Evolutionary conservation across 202 grass and related monocot species (phyloP), one percentile per base, ranked within the genome.

Genomic region (Musa balbisiana): DNA sequence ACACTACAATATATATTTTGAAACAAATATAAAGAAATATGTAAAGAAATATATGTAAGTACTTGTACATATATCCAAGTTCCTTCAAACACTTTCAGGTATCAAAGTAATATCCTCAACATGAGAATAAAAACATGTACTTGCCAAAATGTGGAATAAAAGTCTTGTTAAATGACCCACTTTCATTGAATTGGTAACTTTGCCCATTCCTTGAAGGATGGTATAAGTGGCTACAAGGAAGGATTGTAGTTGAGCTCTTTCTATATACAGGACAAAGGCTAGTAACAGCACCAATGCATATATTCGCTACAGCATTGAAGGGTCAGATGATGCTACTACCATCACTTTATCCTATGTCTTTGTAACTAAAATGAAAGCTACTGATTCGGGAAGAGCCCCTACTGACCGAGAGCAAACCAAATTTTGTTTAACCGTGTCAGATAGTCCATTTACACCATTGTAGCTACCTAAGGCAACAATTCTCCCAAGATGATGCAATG

Each of bases 41-140:
- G 62, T 53, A 67, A 25, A 25, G 55, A 67, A 53, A 84, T 29
- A 24, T n/a, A 73, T 55, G 52, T 49, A 82, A 69, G 79, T 85
- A 92, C 87, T 87, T 76, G 80, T 80, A 91, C 50, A 75, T 73
- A 65, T 87, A 76, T 97, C 88, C 82, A 97, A 64, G 67, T 87
- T 90, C 76, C 78, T 85, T 90, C 93, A 97, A 84, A 97, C 90
- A 87, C 72, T 78, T 78, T 92, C 85, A 87, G 90, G 93, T 82
- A 92, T 85, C 81, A 92, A 82, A 87, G 75, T 60, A 11, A 91
- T 87, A 83, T 97, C 90, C 75, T 89, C 90, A 84, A 86, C 76
- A 92, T 84, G 69, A 73, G 90, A 89, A 89, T 97, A 91, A 71
- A 97, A 80, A 66, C 93, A n/a, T n/a, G 87, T 85, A 85, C 66